phyloP scores from a whole-genome alignment of 2,329 filamentous ascomycete species.

The Endothia cerciana region DNA sequence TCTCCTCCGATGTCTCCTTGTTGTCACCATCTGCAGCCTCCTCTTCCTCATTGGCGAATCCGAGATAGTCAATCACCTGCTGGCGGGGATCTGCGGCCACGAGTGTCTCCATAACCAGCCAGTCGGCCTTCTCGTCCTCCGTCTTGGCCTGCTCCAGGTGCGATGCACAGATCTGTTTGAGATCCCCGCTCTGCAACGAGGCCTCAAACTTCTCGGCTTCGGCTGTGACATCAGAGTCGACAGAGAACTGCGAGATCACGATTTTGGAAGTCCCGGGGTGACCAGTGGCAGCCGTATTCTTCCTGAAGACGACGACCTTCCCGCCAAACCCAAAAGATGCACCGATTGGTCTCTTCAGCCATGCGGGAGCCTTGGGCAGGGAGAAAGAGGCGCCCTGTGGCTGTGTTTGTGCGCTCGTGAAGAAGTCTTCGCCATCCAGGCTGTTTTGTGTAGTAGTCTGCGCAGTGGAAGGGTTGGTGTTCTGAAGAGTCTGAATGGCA shows the following conservation, averaged over 20 bases:
- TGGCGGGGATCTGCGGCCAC: slow-evolving; percentile 84
- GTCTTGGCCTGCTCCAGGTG: slow-evolving; percentile 76
- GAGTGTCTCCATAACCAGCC: slow-evolving; percentile 90
- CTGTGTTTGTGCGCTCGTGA: slow-evolving; percentile 88
- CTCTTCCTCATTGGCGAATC: slow-evolving; percentile 68
- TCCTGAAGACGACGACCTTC: slow-evolving; percentile 78
- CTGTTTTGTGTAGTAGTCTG: slow-evolving; percentile 69
- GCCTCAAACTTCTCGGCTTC: slow-evolving; percentile 87
- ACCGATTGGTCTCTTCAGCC: slow-evolving; percentile 83
- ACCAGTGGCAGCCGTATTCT: slow-evolving; percentile 60
- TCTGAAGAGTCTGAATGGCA: slow-evolving; percentile 89
- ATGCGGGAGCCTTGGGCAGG: slow-evolving; percentile 81
- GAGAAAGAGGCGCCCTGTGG: slow-evolving; percentile 91
- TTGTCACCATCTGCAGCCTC: slow-evolving; percentile 50
- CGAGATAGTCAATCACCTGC: slow-evolving; percentile 85
- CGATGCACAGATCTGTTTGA: slow-evolving; percentile 77
- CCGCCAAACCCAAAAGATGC: slow-evolving; percentile 96
- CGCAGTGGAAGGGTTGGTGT: slow-evolving; percentile 79
- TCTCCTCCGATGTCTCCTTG: slow-evolving; percentile 34
- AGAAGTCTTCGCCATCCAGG: slow-evolving; percentile 93
- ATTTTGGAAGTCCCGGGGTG: slow-evolving; percentile 75
- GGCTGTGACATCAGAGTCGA: slow-evolving; percentile 82
- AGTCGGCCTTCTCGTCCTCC: slow-evolving; percentile 93
- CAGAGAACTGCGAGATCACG: slow-evolving; percentile 82
- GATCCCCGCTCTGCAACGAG: slow-evolving; percentile 75